Evolutionary conservation across 1,284 basidiomycete species (phyloP).

Genomic region (Ceratobasidium papillatum): DNA sequence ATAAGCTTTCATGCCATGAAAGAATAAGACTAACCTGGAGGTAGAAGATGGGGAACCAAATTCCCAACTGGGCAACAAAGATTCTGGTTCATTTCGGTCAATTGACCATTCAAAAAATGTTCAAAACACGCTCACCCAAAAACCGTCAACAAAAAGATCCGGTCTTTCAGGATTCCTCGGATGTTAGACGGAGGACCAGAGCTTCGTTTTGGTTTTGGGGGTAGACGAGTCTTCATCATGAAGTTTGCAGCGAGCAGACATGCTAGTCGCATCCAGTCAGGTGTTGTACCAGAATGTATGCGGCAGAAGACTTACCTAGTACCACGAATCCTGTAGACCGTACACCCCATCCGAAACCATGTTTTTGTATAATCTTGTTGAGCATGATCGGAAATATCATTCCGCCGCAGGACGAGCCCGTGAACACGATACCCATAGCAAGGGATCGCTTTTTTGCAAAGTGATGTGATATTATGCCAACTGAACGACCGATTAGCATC

Average conservation of each 20-base stretch:
- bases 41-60: constrained; percentile 39
- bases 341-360: constrained; percentile 68
- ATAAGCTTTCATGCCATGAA: not conserved
- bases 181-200: constrained; percentile 2
- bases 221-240: constrained; percentile 37
- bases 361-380: constrained; percentile 60
- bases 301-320: not conserved
- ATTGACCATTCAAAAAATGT: not conserved
- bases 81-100: not conserved
- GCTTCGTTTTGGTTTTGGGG: constrained; percentile 3
- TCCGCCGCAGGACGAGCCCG: constrained; percentile 64
- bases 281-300: not conserved
- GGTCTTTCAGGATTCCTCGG: constrained; percentile 13
- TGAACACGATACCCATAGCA: constrained; percentile 62
- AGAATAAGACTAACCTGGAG: constrained; percentile 9
- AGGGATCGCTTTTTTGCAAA: constrained; percentile 59
- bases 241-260: constrained; percentile 36
- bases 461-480: constrained; percentile 65
- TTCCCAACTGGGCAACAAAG: constrained; percentile 19
- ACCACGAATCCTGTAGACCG: constrained; percentile 35
- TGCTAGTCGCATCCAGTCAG: not conserved
- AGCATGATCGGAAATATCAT: constrained; percentile 73
- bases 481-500: constrained; percentile 52
- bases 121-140: not conserved
- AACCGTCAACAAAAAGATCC: constrained; percentile 3